Evolutionary conservation across 306 rosid genomes (phyloP).

Genomic region (Vicia faba): DNA sequence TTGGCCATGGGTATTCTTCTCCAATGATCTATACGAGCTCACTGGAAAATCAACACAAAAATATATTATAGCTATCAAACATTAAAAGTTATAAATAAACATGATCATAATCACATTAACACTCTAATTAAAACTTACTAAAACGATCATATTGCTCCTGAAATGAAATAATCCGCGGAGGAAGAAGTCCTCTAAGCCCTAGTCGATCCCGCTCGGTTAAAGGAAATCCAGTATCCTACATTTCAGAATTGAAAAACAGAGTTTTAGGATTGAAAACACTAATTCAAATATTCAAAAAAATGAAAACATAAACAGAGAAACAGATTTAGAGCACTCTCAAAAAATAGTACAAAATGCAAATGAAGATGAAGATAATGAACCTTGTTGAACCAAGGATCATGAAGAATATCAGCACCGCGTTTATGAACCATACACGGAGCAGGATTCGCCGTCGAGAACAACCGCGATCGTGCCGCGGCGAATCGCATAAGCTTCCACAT

Average conservation of each 20-base stretch:
- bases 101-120: slow-evolving; percentile 18
- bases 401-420: slow-evolving; percentile 98
- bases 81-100: slow-evolving; percentile 11
- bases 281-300: background rate
- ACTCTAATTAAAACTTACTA: slow-evolving; percentile 53
- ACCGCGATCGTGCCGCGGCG: slow-evolving; percentile 58
- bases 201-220: slow-evolving; percentile 90
- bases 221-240: slow-evolving; percentile 97
- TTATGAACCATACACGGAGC: slow-evolving; percentile 92
- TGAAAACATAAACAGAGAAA: background rate
- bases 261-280: slow-evolving; percentile 14
- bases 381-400: slow-evolving; percentile 99
- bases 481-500: slow-evolving; percentile 82
- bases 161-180: slow-evolving; percentile 95
- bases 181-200: slow-evolving; percentile 97
- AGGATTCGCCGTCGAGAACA: slow-evolving; percentile 77
- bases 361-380: slow-evolving; percentile 39
- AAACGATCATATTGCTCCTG: slow-evolving; percentile 95
- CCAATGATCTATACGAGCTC: slow-evolving; percentile 88
- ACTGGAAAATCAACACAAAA: slow-evolving; percentile 47
- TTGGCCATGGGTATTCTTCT: slow-evolving; percentile 84
- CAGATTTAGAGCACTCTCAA: background rate
- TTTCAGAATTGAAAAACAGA: slow-evolving; percentile 18
- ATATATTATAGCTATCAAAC: slow-evolving; percentile 14
- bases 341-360: background rate